Evolutionary conservation across 2,329 filamentous ascomycete genomes (phyloP), one percentile per base, ranked within the genome.

Genomic region (Ceratocystis eucalypticola): DNA sequence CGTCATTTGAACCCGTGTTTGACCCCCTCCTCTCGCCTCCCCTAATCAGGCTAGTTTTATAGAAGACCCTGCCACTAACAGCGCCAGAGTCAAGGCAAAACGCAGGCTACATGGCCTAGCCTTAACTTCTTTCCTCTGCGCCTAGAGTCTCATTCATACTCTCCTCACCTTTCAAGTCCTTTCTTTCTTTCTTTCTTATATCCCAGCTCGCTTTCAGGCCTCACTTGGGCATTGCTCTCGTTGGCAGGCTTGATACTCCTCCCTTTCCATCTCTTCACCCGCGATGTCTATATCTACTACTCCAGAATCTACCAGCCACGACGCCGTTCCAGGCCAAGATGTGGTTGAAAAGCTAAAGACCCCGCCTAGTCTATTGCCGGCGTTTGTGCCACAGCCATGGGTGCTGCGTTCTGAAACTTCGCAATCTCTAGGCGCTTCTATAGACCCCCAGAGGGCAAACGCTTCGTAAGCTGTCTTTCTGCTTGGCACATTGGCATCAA

Each of bases 391-490:
- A 15, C 46, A 65, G 25, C 37, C 59, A 3, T 48, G 41, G 5
- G 50, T 61, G 5, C 41, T 59, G 15, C 63, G 66, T 15, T 55
- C 66, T 6, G 66, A 63, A 12, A 68, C 66, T 3, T 63, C 33
- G n/a, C 66, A 57, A 15, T 41, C 22, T 44, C 41, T 33, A 25
- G 25, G 6, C 17, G 57, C 33, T 15, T 28, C 22, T 28, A 33
- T 62, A 25, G 12, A 44, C 50, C 65, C 17, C 30, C 48, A 45
- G 50, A 57, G 17, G 46, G 55, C 62, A 20, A 28, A 46, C 22
- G 45, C 62, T 53, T 64, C 50, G 65, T 67, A 50, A 64, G 65
- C 61, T n/a, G 25, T 37, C 17, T 55, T 57, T 22, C 12, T 50
- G 5, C 30, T 64, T 6, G 10, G n/a, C 37, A 41, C 37, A 41